A percentile compares a stretch with the other conserved stretches of the same genome.
phyloP scores from a whole-genome alignment of 1,284 basidiomycete species.

The Macrocystidia cucumis region DNA sequence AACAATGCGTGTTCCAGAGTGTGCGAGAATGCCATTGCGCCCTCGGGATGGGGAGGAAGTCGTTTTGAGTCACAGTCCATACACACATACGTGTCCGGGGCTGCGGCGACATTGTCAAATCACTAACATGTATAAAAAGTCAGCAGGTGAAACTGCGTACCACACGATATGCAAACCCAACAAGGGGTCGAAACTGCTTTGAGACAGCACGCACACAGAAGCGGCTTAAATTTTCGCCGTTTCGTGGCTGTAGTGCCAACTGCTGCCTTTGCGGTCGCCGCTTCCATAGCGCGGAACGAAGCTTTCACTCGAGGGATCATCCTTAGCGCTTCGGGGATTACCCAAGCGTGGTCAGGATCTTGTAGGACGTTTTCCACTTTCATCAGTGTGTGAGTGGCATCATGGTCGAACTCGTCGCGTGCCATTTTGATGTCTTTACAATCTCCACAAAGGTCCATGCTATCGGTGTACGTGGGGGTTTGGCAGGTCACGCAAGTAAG shows the following conservation, averaged over 20 bases:
- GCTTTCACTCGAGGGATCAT: conserved; percentile 17
- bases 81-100: conserved; percentile 24
- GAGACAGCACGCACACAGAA: conserved; percentile 20
- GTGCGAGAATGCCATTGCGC: conserved; percentile 17
- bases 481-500: conserved; percentile 24
- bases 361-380: conserved; percentile 24
- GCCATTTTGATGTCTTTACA: conserved; percentile 20
- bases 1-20: conserved; percentile 22
- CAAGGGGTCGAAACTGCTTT: conserved; percentile 20
- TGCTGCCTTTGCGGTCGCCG: conserved; percentile 5
- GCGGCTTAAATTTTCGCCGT: conserved; percentile 5
- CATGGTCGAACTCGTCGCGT: conserved; percentile 21
- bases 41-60: conserved; percentile 7
- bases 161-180: conserved; percentile 25
- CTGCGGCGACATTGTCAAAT: conserved; percentile 10
- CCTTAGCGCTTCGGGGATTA: conserved; percentile 16
- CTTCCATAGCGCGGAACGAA: conserved; percentile 16
- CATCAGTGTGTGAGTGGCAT: conserved; percentile 20
- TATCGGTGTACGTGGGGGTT: conserved; percentile 22
- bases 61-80: conserved; percentile 21
- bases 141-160: conserved; percentile 13
- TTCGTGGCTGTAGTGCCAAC: conserved; percentile 1
- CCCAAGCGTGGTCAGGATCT: conserved; percentile 18
- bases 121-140: neutral
- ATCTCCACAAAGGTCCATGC: conserved; percentile 23